Evolutionary conservation across 371 early-diverging fungal genomes (phyloP), one percentile per base, ranked within the genome.

Genomic region (Nematocida displodere): DNA sequence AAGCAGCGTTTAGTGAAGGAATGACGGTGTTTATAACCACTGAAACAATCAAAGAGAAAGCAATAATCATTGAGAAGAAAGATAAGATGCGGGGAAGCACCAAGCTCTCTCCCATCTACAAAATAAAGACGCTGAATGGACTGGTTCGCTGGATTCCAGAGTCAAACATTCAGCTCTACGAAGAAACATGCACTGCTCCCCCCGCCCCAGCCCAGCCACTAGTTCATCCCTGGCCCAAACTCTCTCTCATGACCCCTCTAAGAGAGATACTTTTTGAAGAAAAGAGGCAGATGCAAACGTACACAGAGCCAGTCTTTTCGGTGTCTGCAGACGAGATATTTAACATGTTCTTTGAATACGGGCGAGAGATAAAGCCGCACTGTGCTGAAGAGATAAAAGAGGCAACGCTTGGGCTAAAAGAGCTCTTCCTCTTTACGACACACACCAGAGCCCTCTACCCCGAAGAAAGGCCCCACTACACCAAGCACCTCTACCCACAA

Each of bases 371-470:
- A 4, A 55, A 47, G 3, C 75, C 66, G 52, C 75, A 71, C 8
- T 34, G 15, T 8, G 36, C 5, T 26, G 75, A 71, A 31, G 75
- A 71, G 33, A 53, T 71, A n/a, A 71, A 71, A 34, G 75, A 71
- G 62, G 61, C 37, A 48, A 49, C 61, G 11, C 24, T 59, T 26
- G 75, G 75, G 1, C 56, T 71, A 28, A 71, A 61, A 53, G 75
- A 71, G 24, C 24, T 71, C 2, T 71, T 71, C 46, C 29, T 71
- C 5, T 49, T 56, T 42, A 17, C 52, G 20, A 62, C 61, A 0
- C 75, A 71, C 4, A 71, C 59, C 2, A 44, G 28, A n/a, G 61
- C 61, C 52, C 50, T 71, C 28, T 71, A 71, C 36, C 48, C 50
- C 44, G 61, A 71, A 34, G 75, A 71, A 50, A 59, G 75, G 34